Evolutionary conservation across 768 basidiomycete genomes (phyloP).

Genomic region (Rhodotorula taiwanensis): DNA sequence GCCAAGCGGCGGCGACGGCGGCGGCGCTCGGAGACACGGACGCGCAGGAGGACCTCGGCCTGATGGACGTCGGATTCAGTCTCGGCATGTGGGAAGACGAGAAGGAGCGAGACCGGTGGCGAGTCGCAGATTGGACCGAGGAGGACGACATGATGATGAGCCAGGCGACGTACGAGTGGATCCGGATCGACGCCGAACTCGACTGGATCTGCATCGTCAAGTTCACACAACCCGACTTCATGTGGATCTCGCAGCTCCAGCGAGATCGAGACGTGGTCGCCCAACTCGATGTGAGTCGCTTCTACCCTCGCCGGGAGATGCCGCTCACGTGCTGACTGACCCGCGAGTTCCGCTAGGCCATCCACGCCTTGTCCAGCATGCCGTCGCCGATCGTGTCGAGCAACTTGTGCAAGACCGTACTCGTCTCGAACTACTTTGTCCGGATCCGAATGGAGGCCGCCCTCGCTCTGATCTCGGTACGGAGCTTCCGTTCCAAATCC

Average conservation of each 20-base stretch:
- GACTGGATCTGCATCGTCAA: conserved; percentile 94
- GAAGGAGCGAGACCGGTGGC: conserved; percentile 79
- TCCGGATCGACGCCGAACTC: conserved; percentile 95
- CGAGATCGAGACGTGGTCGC: conserved; percentile 94
- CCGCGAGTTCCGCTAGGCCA: conserved; percentile 55
- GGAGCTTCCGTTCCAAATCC: background rate
- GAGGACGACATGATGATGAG: conserved; percentile 80
- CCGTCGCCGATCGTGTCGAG: conserved; percentile 64
- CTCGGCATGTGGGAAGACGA: conserved; percentile 95
- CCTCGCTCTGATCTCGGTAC: conserved; percentile 53
- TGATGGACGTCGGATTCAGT: conserved; percentile 90
- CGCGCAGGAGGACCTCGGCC: conserved; percentile 77
- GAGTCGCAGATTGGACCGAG: conserved; percentile 95
- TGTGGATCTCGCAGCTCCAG: conserved; percentile 96
- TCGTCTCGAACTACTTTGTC: conserved; percentile 93
- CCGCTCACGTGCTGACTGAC: rapidly evolving
- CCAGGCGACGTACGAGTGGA: conserved; percentile 98
- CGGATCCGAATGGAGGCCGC: conserved; percentile 94
- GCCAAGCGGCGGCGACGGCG: conserved; percentile 86
- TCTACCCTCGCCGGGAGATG: background rate
- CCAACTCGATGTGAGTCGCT: conserved; percentile 80
- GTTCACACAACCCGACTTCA: conserved; percentile 93
- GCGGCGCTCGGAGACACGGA: conserved; percentile 70
- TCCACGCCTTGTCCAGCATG: conserved; percentile 62
- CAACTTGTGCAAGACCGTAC: conserved; percentile 82